phyloP scores from a whole-genome alignment of 352 stramenopile genomes.

The Saprolegnia parasitica region DNA sequence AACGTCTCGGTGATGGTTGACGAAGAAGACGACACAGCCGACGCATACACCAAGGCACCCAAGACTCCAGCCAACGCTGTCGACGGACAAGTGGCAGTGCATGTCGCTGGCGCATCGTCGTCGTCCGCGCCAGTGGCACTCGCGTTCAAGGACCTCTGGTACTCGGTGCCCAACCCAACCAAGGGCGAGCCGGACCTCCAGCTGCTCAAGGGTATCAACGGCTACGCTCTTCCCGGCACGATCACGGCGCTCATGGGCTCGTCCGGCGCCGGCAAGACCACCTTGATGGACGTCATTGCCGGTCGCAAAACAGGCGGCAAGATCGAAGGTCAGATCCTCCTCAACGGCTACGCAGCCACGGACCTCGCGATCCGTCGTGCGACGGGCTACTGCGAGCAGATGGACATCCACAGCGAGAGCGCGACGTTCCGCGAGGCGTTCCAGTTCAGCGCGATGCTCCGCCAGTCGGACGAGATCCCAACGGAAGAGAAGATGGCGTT shows the following conservation, averaged over 20 bases:
- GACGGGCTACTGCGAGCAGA: slow-evolving; percentile 73
- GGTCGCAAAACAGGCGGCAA: slow-evolving; percentile 85
- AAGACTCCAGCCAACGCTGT: background rate
- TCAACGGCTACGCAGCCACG: slow-evolving; percentile 46
- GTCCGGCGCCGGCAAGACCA: slow-evolving; percentile 87
- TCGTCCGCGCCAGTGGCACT: slow-evolving; percentile 38
- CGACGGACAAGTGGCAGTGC: background rate
- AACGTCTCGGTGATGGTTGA: background rate
- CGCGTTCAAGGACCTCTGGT: slow-evolving; percentile 52
- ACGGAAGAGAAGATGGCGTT: slow-evolving; percentile 41
- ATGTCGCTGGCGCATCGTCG: background rate
- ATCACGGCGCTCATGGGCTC: slow-evolving; percentile 75
- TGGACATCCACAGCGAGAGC: slow-evolving; percentile 87
- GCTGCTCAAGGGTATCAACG: slow-evolving; percentile 45
- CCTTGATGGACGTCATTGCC: slow-evolving; percentile 92
- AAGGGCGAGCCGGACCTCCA: slow-evolving; percentile 31
- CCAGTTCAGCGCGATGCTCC: slow-evolving; percentile 82
- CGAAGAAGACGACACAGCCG: background rate
- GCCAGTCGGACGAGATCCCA: slow-evolving; percentile 40
- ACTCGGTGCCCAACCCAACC: slow-evolving; percentile 48
- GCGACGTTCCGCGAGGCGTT: slow-evolving; percentile 88
- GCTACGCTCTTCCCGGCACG: slow-evolving; percentile 46
- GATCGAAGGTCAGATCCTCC: slow-evolving; percentile 62
- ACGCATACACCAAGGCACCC: background rate
- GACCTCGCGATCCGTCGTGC: slow-evolving; percentile 44